Conservation (phyloP, 2,329 filamentous ascomycete species). For the Paraphoma sp. region DNA sequence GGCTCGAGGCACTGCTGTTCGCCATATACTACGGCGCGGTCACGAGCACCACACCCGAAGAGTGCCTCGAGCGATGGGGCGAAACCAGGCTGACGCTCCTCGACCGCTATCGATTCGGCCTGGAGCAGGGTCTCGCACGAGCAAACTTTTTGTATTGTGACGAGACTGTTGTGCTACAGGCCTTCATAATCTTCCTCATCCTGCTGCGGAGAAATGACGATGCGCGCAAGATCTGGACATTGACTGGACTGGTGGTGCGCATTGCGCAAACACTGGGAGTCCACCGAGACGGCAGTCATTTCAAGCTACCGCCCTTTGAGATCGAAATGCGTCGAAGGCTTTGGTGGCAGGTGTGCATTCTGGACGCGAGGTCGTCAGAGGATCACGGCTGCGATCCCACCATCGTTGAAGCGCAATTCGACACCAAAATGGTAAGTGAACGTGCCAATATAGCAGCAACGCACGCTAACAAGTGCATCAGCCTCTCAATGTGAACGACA, state of each 20-base stretch:
- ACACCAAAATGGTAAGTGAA: constrained; percentile 59
- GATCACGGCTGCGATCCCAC: constrained; percentile 69
- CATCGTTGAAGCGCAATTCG: constrained; percentile 64
- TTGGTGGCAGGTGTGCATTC: constrained; percentile 66
- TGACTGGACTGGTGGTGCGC: constrained; percentile 64
- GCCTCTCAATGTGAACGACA: constrained; percentile 64
- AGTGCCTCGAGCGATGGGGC: constrained; percentile 58
- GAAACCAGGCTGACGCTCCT: constrained; percentile 59
- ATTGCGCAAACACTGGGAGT: constrained; percentile 67
- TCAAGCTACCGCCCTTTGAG: constrained; percentile 64
- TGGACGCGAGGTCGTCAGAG: constrained; percentile 67
- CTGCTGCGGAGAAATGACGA: constrained; percentile 60
- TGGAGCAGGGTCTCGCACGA: constrained; percentile 68
- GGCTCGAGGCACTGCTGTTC: constrained; percentile 66
- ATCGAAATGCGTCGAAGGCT: constrained; percentile 65
- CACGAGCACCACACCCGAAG: constrained; percentile 57
- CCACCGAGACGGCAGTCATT: constrained; percentile 65
- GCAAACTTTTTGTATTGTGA: constrained; percentile 69
- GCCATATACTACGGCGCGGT: constrained; percentile 67
- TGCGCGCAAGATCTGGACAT: constrained; percentile 62
- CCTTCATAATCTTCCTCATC: constrained; percentile 67
- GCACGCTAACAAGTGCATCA: constrained; percentile 15
- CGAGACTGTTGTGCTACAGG: constrained; percentile 67
- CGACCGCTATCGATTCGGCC: constrained; percentile 65
- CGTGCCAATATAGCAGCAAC: neutral